These are phyloP conservation scores for Starmerella floris DNA, from an alignment of 805 yeast species.

Conservation along the genomic window DNA sequence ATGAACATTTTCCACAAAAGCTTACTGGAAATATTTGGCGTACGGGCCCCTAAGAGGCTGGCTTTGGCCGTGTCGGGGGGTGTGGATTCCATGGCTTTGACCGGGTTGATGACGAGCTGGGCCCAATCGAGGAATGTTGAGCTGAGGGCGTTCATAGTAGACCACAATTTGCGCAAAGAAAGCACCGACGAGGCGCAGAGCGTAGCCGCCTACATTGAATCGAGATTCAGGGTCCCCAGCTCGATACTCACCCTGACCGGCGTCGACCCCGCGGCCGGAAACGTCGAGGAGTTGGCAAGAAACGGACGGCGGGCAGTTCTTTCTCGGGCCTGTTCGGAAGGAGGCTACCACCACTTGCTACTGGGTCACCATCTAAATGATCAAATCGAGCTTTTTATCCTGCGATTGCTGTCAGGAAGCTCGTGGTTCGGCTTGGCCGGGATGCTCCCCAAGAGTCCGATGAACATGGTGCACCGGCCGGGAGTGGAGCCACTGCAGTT, in stretches of 20 bases:
- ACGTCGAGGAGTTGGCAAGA: conserved; percentile 52
- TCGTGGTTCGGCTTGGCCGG: conserved; percentile 49
- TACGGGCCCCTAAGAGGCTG: conserved; percentile 20
- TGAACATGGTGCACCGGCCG: conserved; percentile 8
- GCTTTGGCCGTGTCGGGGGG: conserved; percentile 67
- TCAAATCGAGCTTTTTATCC: conserved; percentile 54
- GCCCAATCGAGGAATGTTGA: conserved; percentile 23
- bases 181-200: conserved; percentile 38
- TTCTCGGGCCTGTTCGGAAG: conserved; percentile 30
- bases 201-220: conserved; percentile 24
- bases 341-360: conserved; percentile 31
- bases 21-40: conserved; percentile 11
- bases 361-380: conserved; percentile 63
- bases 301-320: conserved; percentile 38
- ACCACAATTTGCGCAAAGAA: conserved; percentile 43
- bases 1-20: not conserved
- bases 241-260: conserved; percentile 27
- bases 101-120: conserved; percentile 36
- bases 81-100: conserved; percentile 63
- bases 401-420: conserved; percentile 38
- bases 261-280: conserved; percentile 17
- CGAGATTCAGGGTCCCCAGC: conserved; percentile 26
- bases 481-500: conserved; percentile 20
- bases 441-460: conserved; percentile 28
- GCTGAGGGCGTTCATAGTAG: conserved; percentile 46